Evolutionary conservation across 129 eudicot species (phyloP).

Genomic region (Flaveria linearis): DNA sequence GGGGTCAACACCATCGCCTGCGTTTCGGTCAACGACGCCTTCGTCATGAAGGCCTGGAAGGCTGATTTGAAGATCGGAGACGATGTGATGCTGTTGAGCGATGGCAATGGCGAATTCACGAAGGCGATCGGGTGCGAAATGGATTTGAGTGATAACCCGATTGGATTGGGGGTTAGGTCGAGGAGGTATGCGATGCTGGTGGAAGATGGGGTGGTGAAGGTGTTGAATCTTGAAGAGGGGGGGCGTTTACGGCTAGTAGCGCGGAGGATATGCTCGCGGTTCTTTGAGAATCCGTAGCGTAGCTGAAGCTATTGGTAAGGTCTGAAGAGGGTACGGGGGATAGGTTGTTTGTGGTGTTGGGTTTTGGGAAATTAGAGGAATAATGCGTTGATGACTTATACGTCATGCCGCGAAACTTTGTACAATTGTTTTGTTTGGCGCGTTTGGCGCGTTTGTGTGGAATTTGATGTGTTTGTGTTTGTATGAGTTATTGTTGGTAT

Average conservation of each 20-base stretch:
- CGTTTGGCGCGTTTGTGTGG: not conserved
- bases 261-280: conserved; percentile 82
- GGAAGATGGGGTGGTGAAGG: conserved; percentile 87
- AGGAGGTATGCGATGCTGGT: conserved; percentile 87
- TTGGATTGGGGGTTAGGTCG: conserved; percentile 86
- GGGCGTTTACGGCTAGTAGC: conserved; percentile 80
- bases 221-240: conserved; percentile 90
- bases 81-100: conserved; percentile 81
- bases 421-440: not conserved
- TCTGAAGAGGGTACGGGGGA: too few species aligned
- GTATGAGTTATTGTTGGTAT: too few species aligned
- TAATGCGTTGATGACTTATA: not conserved
- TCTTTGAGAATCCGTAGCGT: conserved; percentile 30
- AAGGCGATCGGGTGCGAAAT: conserved; percentile 79
- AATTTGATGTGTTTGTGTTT: not conserved
- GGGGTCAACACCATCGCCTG: conserved; percentile 84
- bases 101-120: conserved; percentile 81
- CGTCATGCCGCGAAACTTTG: not conserved
- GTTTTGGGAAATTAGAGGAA: not conserved
- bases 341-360: not conserved
- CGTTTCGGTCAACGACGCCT: conserved; percentile 78
- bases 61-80: conserved; percentile 47
- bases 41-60: conserved; percentile 90
- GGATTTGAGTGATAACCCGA: conserved; percentile 80
- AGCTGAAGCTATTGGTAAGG: too few species aligned